These are phyloP conservation scores for Candida maesae DNA, from an alignment of 805 yeast species.

Conservation along the genomic window DNA sequence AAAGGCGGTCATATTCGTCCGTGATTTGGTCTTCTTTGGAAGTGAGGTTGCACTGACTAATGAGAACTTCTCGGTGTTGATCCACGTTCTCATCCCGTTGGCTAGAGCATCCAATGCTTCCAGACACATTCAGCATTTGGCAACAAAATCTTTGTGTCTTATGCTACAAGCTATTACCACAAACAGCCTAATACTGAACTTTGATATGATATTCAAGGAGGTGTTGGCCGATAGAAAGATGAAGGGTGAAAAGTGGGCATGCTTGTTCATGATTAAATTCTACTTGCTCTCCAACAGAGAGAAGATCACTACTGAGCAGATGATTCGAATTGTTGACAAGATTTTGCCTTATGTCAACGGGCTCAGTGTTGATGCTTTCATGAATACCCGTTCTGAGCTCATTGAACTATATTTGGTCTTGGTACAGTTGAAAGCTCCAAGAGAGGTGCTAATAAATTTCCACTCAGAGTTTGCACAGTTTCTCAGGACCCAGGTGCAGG, in stretches of 20 bases:
- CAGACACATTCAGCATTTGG: constrained; percentile 11
- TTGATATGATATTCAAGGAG: constrained; percentile 16
- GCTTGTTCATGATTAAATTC: constrained; percentile 24
- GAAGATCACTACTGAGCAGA: constrained; percentile 5
- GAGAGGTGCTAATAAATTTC: constrained; percentile 5
- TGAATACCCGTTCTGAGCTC: constrained; percentile 21
- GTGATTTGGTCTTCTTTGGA: constrained; percentile 25
- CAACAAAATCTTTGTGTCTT: constrained; percentile 24
- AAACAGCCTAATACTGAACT: constrained; percentile 16
- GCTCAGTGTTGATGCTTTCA: constrained; percentile 20
- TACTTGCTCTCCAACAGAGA: constrained; percentile 15
- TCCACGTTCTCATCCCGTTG: constrained; percentile 23
- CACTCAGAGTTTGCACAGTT: constrained; percentile 13
- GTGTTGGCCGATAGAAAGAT: constrained; percentile 16
- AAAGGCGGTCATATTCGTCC: constrained; percentile 20
- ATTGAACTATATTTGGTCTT: constrained; percentile 20
- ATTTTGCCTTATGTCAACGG: constrained; percentile 7
- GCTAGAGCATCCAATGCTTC: constrained; percentile 20
- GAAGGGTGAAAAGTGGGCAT: constrained; percentile 24
- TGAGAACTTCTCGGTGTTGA: constrained; percentile 14
- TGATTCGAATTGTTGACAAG: constrained; percentile 3
- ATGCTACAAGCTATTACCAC: constrained; percentile 23
- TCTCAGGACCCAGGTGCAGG: constrained; percentile 10
- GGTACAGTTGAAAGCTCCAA: constrained; percentile 1
- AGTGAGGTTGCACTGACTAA: constrained; percentile 10